Conservation (phyloP, 1,139 yeast species). For the Suhomyces kunorum region DNA sequence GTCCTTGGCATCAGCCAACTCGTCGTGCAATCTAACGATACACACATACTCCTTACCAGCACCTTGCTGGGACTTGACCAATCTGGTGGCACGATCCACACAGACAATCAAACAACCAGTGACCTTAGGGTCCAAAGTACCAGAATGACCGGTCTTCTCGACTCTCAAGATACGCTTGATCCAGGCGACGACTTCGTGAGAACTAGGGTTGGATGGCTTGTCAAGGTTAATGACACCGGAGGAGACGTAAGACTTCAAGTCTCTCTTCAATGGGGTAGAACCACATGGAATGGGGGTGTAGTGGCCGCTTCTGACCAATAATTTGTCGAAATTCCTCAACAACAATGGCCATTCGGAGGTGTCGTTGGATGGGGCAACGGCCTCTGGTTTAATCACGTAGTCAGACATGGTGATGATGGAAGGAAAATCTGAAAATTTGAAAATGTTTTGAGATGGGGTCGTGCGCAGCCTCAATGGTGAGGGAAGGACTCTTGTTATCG, state of each 20-base stretch:
- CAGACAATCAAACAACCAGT: constrained; percentile 98
- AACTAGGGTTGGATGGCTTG: constrained; percentile 96
- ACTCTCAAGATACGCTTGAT: constrained; percentile 91
- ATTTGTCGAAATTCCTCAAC: constrained; percentile 89
- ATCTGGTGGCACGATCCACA: constrained; percentile 95
- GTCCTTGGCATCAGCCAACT: constrained; percentile 86
- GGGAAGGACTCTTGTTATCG: no score
- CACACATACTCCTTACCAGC: constrained; percentile 99
- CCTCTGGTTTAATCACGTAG: constrained; percentile 87
- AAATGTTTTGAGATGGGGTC: constrained; percentile 9
- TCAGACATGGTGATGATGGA: constrained; percentile 47
- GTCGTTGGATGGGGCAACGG: constrained; percentile 74
- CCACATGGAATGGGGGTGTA: constrained; percentile 97
- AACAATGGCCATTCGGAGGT: constrained; percentile 95
- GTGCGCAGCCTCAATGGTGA: no score
- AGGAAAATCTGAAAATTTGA: constrained; percentile 13
- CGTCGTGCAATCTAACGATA: constrained; percentile 93
- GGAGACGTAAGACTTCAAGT: constrained; percentile 81
- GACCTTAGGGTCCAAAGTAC: constrained; percentile 98
- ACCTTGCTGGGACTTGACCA: constrained; percentile 98
- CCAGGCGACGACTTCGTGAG: constrained; percentile 99
- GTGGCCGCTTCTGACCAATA: constrained; percentile 92
- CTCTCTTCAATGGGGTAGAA: constrained; percentile 92
- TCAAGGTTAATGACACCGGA: constrained; percentile 97
- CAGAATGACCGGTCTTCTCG: constrained; percentile 98